These are phyloP conservation scores for Penicillium occitanis DNA, from an alignment of 2,329 filamentous ascomycete genomes.

Conservation along the genomic window DNA sequence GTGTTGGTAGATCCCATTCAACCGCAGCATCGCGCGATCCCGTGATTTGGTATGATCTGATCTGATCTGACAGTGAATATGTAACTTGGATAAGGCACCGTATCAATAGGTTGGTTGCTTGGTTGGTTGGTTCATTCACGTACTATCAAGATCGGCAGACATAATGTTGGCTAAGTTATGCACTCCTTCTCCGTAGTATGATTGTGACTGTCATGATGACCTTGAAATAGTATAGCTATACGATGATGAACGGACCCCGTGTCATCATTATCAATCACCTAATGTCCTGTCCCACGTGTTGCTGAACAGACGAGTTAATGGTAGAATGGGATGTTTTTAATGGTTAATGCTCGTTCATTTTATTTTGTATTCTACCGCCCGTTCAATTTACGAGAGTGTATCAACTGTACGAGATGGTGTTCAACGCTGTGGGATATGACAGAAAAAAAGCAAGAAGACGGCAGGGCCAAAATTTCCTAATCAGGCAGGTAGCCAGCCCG, in stretches of 20 bases:
- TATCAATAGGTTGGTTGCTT: not conserved
- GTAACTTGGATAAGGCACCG: not conserved
- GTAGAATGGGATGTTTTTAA: not conserved
- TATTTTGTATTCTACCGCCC: not conserved
- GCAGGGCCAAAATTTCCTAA: not conserved
- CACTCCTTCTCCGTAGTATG: not conserved
- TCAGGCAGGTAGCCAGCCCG: constrained; percentile 1
- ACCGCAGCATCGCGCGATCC: constrained; percentile 5
- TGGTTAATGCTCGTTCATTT: not conserved
- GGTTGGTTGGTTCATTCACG: not conserved
- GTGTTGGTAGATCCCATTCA: not conserved
- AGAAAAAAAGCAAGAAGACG: not conserved
- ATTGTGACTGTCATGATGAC: not conserved
- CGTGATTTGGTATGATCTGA: constrained; percentile 2
- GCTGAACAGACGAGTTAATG: not conserved
- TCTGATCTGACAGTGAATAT: not conserved
- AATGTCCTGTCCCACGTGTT: not conserved
- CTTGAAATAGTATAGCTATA: not conserved
- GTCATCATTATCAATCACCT: not conserved
- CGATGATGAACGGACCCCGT: not conserved
- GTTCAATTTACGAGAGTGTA: too few species aligned
- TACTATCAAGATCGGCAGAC: not conserved
- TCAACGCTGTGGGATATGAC: not conserved
- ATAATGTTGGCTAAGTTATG: not conserved
- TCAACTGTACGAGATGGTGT: not conserved